Evolutionary conservation across 495 filamentous ascomycete species (phyloP).

Genomic region (Durotheca rogersii): DNA sequence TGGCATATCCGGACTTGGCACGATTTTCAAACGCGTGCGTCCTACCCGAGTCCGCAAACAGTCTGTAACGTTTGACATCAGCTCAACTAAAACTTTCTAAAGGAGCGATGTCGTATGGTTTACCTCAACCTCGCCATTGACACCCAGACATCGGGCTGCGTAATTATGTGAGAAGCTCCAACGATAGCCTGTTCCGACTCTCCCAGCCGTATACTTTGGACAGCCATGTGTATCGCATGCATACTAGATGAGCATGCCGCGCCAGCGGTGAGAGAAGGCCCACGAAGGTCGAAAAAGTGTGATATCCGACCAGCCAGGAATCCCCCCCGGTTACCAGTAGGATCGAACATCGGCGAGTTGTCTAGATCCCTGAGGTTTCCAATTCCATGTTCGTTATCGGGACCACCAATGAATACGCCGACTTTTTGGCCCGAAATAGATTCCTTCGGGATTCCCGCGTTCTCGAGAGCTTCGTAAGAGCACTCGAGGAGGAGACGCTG

Average conservation of each 20-base stretch:
- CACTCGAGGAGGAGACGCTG: slow-evolving; percentile 59
- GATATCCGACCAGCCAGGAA: slow-evolving; percentile 59
- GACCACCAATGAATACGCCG: slow-evolving; percentile 48
- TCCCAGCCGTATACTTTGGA: slow-evolving; percentile 67
- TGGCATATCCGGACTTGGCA: slow-evolving; percentile 46
- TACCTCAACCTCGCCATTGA: slow-evolving; percentile 37
- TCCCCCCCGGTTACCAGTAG: slow-evolving; percentile 45
- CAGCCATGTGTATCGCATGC: slow-evolving; percentile 65
- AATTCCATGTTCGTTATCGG: slow-evolving; percentile 41
- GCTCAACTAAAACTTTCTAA: neutral
- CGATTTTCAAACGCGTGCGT: slow-evolving; percentile 46
- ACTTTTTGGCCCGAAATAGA: slow-evolving; percentile 46
- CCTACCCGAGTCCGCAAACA: slow-evolving; percentile 42
- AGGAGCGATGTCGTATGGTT: neutral
- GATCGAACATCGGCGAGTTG: slow-evolving; percentile 42
- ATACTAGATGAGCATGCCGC: slow-evolving; percentile 82
- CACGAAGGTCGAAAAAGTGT: slow-evolving; percentile 54
- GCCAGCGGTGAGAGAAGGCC: slow-evolving; percentile 69
- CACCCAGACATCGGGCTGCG: slow-evolving; percentile 46
- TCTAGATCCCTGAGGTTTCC: slow-evolving; percentile 44
- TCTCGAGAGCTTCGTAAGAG: slow-evolving; percentile 53
- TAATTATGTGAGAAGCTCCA: slow-evolving; percentile 47
- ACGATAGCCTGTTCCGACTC: slow-evolving; percentile 50
- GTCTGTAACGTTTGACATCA: slow-evolving; percentile 6
- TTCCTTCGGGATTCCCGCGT: slow-evolving; percentile 51